Conservation (phyloP, 2,329 filamentous ascomycete species). For the Pseudopithomyces maydicus region DNA sequence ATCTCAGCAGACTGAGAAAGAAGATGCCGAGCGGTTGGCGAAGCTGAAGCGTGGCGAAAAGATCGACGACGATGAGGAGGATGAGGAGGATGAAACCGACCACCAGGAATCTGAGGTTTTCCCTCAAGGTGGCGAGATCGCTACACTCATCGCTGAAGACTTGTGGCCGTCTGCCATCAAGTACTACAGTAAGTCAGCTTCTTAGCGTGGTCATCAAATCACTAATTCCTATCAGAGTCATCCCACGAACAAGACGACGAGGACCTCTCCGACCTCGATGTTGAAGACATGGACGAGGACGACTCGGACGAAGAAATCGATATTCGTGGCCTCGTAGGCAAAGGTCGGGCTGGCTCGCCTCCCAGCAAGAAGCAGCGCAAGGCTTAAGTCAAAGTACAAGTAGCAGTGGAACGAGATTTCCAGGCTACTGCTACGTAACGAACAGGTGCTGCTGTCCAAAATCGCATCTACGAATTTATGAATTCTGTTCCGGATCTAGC, state of each 20-base stretch:
- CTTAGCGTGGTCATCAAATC: neutral
- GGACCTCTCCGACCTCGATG: constrained; percentile 69
- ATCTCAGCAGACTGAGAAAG: constrained; percentile 64
- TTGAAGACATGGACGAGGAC: constrained; percentile 58
- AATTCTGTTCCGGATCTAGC: neutral
- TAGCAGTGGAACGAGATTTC: neutral
- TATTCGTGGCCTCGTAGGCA: constrained; percentile 52
- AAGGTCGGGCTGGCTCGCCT: constrained; percentile 48
- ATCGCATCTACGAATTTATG: neutral
- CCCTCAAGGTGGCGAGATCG: constrained; percentile 83
- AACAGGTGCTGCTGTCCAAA: no score
- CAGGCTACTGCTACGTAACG: neutral
- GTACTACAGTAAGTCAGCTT: constrained; percentile 77
- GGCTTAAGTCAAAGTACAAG: constrained; percentile 22
- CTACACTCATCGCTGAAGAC: constrained; percentile 81
- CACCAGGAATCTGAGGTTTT: constrained; percentile 81
- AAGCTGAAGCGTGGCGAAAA: constrained; percentile 48
- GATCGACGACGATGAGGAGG: constrained; percentile 43
- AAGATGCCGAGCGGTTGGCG: constrained; percentile 64
- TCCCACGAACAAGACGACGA: constrained; percentile 74
- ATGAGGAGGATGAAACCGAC: constrained; percentile 60
- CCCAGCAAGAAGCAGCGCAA: constrained; percentile 49
- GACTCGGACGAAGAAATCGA: constrained; percentile 60
- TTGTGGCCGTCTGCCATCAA: constrained; percentile 86
- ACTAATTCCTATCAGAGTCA: constrained; percentile 46